Percentiles rank a stretch among this genome's conserved stretches.
These are phyloP conservation scores for Trichoderma gamsii DNA, from an alignment of 495 filamentous ascomycete genomes.

Conservation along the genomic window DNA sequence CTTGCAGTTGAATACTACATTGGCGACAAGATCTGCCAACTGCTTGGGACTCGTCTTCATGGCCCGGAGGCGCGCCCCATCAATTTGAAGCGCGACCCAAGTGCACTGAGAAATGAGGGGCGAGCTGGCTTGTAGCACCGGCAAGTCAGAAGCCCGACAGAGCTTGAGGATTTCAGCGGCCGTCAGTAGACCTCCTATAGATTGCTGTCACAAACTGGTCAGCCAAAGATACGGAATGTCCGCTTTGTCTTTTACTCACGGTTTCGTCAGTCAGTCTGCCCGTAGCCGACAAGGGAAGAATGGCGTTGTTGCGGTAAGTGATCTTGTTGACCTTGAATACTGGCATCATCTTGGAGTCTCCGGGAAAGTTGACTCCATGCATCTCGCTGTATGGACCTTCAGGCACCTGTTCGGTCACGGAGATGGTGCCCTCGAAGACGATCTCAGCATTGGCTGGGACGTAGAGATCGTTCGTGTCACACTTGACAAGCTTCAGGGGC, in stretches of 20 bases:
- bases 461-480: conserved; percentile 35
- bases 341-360: conserved; percentile 25
- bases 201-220: conserved; percentile 37
- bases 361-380: conserved; percentile 36
- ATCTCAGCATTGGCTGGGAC: conserved; percentile 38
- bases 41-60: conserved; percentile 28
- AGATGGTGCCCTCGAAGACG: conserved; percentile 37
- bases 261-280: conserved; percentile 36
- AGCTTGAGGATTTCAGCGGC: conserved; percentile 37
- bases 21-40: neutral
- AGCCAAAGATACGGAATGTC: neutral
- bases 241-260: conserved; percentile 17
- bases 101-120: conserved; percentile 39
- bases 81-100: conserved; percentile 36
- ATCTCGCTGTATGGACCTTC: conserved; percentile 39
- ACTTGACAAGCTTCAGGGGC: conserved; percentile 36
- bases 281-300: conserved; percentile 33
- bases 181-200: conserved; percentile 20
- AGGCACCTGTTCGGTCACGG: conserved; percentile 27
- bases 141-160: conserved; percentile 31
- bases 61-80: conserved; percentile 28
- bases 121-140: conserved; percentile 33
- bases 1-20: neutral
- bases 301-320: conserved; percentile 36
- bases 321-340: conserved; percentile 36